phyloP scores from a whole-genome alignment of 192 early-diverging fungal genomes.

The Coemansia aciculifera region DNA sequence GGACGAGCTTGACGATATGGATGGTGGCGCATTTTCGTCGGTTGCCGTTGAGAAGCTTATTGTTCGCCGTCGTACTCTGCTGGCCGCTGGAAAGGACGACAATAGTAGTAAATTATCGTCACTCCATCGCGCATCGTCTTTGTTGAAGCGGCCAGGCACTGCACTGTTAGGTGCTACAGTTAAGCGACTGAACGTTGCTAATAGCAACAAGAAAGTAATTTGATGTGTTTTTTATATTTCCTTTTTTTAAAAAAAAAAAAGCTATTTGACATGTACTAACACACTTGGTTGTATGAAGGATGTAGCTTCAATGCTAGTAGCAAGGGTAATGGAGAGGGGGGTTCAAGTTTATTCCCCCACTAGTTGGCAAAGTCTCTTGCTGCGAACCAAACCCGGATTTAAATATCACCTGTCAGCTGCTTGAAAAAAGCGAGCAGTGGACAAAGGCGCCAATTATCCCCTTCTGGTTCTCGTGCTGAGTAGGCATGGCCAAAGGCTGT shows the following conservation, averaged over 20 bases:
- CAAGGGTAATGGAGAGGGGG: no score
- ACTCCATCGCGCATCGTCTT: background rate
- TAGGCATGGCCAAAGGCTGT: no score
- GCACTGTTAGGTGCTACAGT: conserved; percentile 4
- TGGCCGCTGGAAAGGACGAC: background rate
- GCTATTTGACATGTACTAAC: background rate
- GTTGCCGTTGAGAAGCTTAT: conserved; percentile 48
- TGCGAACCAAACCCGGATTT: no score
- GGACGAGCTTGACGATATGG: conserved; percentile 11
- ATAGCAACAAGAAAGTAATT: background rate
- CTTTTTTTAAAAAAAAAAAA: background rate
- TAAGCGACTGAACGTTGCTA: conserved; percentile 6
- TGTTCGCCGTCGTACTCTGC: conserved; percentile 30
- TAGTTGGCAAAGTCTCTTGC: no score
- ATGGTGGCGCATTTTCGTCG: conserved; percentile 23
- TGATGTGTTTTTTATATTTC: background rate
- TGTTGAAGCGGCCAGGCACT: conserved; percentile 35
- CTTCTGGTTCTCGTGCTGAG: no score
- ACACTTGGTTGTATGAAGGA: background rate
- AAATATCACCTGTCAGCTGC: background rate
- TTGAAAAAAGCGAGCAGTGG: background rate
- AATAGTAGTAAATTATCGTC: background rate
- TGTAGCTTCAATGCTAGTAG: no score
- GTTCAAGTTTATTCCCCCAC: no score
- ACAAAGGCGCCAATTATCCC: no score